Percentiles rank a stretch among this genome's conserved stretches.
Conservation (phyloP, 495 filamentous ascomycete species). For the Tricharina praecox region DNA sequence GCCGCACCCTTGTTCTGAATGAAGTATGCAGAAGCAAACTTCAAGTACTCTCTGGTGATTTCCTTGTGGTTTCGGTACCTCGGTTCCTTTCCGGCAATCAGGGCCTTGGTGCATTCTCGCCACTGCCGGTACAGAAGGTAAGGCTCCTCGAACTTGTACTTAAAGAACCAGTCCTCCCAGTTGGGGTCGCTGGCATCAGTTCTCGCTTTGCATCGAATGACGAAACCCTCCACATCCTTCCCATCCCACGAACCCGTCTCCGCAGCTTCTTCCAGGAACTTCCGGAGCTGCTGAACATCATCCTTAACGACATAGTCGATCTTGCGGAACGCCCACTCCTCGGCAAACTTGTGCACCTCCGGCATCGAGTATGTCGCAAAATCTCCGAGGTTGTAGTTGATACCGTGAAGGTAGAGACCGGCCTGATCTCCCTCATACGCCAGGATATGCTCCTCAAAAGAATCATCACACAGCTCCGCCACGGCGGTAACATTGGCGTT, state of each 20-base stretch:
- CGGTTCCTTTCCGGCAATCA: constrained; percentile 59
- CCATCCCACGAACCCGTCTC: constrained; percentile 72
- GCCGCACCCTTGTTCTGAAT: constrained; percentile 43
- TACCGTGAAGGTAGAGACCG: constrained; percentile 85
- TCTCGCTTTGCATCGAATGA: constrained; percentile 69
- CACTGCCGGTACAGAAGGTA: constrained; percentile 97
- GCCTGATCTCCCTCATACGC: constrained; percentile 70
- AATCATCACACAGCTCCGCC: constrained; percentile 90
- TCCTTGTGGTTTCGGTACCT: constrained; percentile 69
- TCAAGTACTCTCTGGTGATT: constrained; percentile 81
- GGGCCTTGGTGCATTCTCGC: constrained; percentile 86
- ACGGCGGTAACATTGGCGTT: constrained; percentile 79
- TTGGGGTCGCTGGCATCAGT: constrained; percentile 29
- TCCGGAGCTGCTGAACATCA: constrained; percentile 51
- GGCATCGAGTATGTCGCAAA: constrained; percentile 68
- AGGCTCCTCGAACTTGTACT: constrained; percentile 98
- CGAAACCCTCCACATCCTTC: constrained; percentile 89
- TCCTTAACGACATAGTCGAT: constrained; percentile 64
- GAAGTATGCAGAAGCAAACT: constrained; percentile 59
- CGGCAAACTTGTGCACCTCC: constrained; percentile 73
- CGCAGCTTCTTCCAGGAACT: constrained; percentile 52
- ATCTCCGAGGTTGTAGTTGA: constrained; percentile 81
- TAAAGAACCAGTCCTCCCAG: constrained; percentile 94
- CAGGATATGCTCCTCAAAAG: constrained; percentile 91
- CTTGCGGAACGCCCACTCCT: constrained; percentile 86